Percentiles rank a stretch among this genome's conserved stretches.
Evolutionary conservation across 2,329 filamentous ascomycete species (phyloP).

Genomic region (Fusarium pseudoanthophilum): DNA sequence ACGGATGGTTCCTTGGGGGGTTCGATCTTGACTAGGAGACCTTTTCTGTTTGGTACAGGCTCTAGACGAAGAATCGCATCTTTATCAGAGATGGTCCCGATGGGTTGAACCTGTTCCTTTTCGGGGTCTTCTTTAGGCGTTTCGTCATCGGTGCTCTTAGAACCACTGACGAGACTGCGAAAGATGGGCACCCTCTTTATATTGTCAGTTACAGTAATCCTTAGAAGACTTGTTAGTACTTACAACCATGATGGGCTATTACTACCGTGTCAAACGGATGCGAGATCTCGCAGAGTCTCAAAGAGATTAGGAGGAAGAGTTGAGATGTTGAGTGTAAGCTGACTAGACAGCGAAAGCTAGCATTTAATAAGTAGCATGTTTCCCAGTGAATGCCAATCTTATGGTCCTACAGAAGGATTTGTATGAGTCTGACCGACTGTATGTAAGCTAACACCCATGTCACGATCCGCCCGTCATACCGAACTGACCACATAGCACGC

Average conservation of each 20-base stretch:
- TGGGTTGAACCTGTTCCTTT: not conserved
- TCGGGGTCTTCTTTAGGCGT: not conserved
- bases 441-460: not conserved
- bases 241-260: slow-evolving; percentile 31
- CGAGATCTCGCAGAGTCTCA: slow-evolving; percentile 1
- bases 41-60: slow-evolving; percentile 51
- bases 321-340: not conserved
- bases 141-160: not conserved
- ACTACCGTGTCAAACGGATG: not conserved
- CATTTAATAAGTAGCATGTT: slow-evolving; percentile 3
- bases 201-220: not conserved
- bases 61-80: slow-evolving; percentile 52
- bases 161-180: not conserved
- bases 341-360: not conserved
- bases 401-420: not conserved
- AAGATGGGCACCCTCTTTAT: slow-evolving; percentile 35
- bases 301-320: not conserved
- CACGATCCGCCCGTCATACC: not conserved
- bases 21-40: slow-evolving; percentile 58
- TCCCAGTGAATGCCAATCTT: not conserved
- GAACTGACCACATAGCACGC: not conserved
- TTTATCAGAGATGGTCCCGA: not conserved
- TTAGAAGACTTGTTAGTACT: not conserved
- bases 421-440: not conserved
- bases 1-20: slow-evolving; percentile 53